Conservation (phyloP, 805 yeast genomes). For the Saccharomycopsis guyanensis region DNA sequence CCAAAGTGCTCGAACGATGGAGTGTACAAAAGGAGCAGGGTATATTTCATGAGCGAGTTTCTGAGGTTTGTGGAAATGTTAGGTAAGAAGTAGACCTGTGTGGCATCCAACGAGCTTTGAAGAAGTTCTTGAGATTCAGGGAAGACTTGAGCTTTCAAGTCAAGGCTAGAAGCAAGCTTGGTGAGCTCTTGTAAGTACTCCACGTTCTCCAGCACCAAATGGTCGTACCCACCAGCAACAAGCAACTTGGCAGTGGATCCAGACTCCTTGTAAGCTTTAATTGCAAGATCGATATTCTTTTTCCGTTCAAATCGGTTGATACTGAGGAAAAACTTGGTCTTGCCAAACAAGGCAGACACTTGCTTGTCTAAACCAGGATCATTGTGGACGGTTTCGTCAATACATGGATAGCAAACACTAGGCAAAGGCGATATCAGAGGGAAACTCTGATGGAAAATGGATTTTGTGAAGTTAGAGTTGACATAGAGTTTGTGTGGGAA, state of each 20-base stretch:
- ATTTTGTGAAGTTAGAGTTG: slow-evolving; percentile 76
- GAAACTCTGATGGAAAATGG: slow-evolving; percentile 63
- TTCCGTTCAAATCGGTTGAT: slow-evolving; percentile 85
- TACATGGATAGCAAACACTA: slow-evolving; percentile 51
- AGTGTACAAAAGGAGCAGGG: slow-evolving; percentile 70
- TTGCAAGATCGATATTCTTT: slow-evolving; percentile 74
- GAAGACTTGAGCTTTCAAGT: slow-evolving; percentile 40
- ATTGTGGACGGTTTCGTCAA: slow-evolving; percentile 34
- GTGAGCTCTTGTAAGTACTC: slow-evolving; percentile 59
- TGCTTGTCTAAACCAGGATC: slow-evolving; percentile 3
- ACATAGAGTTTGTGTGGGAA: slow-evolving; percentile 77
- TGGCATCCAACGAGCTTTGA: slow-evolving; percentile 22
- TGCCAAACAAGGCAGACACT: slow-evolving; percentile 2
- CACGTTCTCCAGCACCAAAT: slow-evolving; percentile 66
- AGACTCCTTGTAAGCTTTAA: slow-evolving; percentile 48
- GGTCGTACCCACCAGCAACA: slow-evolving; percentile 89
- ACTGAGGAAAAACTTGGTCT: slow-evolving; percentile 47
- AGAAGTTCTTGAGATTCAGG: slow-evolving; percentile 29
- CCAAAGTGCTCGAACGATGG: slow-evolving; percentile 95
- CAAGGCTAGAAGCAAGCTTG: slow-evolving; percentile 36
- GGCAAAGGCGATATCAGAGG: slow-evolving; percentile 23
- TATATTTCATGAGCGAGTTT: slow-evolving; percentile 47
- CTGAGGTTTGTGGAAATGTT: slow-evolving; percentile 65
- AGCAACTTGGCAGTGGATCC: slow-evolving; percentile 42
- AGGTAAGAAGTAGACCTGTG: slow-evolving; percentile 67